Conservation (phyloP, 768 basidiomycete genomes). For the Xerocomellus dryophilus region DNA sequence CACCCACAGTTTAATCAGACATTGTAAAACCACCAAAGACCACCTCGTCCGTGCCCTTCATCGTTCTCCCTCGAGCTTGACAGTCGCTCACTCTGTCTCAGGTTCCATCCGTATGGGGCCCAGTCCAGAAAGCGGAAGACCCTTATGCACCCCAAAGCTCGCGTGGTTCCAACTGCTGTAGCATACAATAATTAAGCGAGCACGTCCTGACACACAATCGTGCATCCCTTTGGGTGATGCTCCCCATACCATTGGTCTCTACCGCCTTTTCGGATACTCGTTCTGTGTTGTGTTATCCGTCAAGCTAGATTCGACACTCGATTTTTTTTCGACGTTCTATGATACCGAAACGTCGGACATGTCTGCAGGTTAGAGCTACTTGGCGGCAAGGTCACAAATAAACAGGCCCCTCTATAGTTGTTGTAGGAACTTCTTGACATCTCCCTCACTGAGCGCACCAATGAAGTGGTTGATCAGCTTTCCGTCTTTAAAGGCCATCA, state of each 20-base stretch:
- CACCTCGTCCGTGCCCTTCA: constrained; percentile 47
- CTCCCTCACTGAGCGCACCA: constrained; percentile 50
- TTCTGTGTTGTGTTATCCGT: constrained; percentile 11
- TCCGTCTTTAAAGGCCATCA: constrained; percentile 72
- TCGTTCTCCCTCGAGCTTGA: background rate
- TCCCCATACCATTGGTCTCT: constrained; percentile 15
- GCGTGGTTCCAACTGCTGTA: constrained; percentile 52
- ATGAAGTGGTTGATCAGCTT: constrained; percentile 57
- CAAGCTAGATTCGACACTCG: constrained; percentile 4
- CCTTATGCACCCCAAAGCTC: constrained; percentile 78
- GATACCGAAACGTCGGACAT: constrained; percentile 4
- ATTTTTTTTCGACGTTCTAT: constrained; percentile 1
- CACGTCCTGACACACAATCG: background rate
- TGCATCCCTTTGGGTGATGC: background rate
- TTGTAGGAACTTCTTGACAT: constrained; percentile 46
- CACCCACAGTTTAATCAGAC: constrained; percentile 58
- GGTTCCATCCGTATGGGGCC: constrained; percentile 97
- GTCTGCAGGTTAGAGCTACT: background rate
- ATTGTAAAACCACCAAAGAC: constrained; percentile 72
- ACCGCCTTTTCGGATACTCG: constrained; percentile 8
- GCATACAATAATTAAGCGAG: constrained; percentile 47
- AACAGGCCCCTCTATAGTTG: constrained; percentile 26
- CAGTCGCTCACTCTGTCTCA: constrained; percentile 33
- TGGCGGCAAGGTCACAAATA: background rate
- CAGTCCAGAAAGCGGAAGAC: constrained; percentile 87